These are phyloP conservation scores for Metarhizium anisopliae DNA, from an alignment of 2,329 filamentous ascomycete species.

Conservation along the genomic window DNA sequence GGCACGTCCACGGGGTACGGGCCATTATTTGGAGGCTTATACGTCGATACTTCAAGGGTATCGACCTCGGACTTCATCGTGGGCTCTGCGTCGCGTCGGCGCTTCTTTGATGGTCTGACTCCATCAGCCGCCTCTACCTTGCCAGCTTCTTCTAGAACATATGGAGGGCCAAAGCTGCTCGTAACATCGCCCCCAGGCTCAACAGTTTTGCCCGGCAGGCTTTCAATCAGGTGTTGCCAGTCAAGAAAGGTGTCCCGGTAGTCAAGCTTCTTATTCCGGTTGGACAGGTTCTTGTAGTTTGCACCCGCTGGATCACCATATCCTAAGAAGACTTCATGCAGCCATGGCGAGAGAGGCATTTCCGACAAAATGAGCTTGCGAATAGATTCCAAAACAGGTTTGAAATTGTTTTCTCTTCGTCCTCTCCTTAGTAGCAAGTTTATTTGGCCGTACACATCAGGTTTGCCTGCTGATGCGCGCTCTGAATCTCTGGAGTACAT, in stretches of 20 bases:
- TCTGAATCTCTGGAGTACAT: slow-evolving; percentile 73
- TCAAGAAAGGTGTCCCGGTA: slow-evolving; percentile 92
- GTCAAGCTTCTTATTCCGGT: slow-evolving; percentile 70
- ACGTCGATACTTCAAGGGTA: slow-evolving; percentile 76
- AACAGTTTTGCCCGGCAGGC: slow-evolving; percentile 77
- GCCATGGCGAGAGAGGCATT: slow-evolving; percentile 78
- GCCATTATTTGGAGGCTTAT: slow-evolving; percentile 78
- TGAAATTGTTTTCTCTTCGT: slow-evolving; percentile 95
- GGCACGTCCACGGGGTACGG: slow-evolving; percentile 82
- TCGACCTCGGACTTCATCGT: slow-evolving; percentile 53
- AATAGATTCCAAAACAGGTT: slow-evolving; percentile 84
- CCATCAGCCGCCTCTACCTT: slow-evolving; percentile 41
- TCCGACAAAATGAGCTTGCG: slow-evolving; percentile 77
- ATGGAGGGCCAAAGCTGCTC: slow-evolving; percentile 76
- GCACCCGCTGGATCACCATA: slow-evolving; percentile 89
- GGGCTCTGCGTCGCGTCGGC: slow-evolving; percentile 69
- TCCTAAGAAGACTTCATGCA: slow-evolving; percentile 95
- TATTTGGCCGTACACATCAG: slow-evolving; percentile 72
- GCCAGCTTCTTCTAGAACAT: slow-evolving; percentile 64
- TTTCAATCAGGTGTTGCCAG: slow-evolving; percentile 89
- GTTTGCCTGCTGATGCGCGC: slow-evolving; percentile 53
- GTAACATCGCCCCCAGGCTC: slow-evolving; percentile 66
- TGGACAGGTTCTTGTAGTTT: slow-evolving; percentile 73
- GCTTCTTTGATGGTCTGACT: slow-evolving; percentile 69
- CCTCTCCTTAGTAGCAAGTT: slow-evolving; percentile 79